Base-by-base conservation (phyloP, 148 eudicot species). In the Chenopodium berlandieri region DNA sequence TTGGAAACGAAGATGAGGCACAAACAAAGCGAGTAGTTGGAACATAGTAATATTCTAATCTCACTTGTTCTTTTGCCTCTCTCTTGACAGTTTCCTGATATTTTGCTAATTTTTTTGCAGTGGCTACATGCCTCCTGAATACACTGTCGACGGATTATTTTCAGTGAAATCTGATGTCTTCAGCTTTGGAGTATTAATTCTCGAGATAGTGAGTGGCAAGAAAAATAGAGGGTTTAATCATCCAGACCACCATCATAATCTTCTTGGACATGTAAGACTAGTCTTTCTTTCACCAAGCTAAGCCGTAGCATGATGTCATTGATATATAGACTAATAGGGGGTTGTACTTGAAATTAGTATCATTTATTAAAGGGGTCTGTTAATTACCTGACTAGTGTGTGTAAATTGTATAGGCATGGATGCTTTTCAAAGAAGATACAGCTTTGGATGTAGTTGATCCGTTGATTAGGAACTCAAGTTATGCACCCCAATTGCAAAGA, bases 81-180 rank as follows among this genome's bases (percentile, higher is more conserved):
- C 2, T 17, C 16, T 31, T 12, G 44, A 46, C 62, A 64, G 20
- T 31, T 3, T 46, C 4, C 9, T 65, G 31, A 67, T 54, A 47
- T 50, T 60, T 7, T 52, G 78, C 32, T 31, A 31, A 37, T 64
- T 13, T 47, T 47, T 16, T 23, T 79, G 73, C 78, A 83, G 85
- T n/a, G 82, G 80, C 31, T 78, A 73, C 72, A 78, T 79, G 80
- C 56, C 85, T 78, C 72, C 84, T 8, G 84, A 83, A 54, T 83
- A 83, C 66, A 32, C 81, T 25, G 73, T 83, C 19, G 85, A 83
- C 60, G 78, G 85, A 34, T 20, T 78, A 37, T 78, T 83, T 73
- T 83, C 85, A 40, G 72, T 78, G 7, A 83, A 83, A 25, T 83
- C 85, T 67, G 85, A 83, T 73, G 81, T 78, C 20, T 83, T 73